These are phyloP conservation scores for Pythium dissotocum DNA, from an alignment of 352 stramenopile genomes.

Conservation along the genomic window DNA sequence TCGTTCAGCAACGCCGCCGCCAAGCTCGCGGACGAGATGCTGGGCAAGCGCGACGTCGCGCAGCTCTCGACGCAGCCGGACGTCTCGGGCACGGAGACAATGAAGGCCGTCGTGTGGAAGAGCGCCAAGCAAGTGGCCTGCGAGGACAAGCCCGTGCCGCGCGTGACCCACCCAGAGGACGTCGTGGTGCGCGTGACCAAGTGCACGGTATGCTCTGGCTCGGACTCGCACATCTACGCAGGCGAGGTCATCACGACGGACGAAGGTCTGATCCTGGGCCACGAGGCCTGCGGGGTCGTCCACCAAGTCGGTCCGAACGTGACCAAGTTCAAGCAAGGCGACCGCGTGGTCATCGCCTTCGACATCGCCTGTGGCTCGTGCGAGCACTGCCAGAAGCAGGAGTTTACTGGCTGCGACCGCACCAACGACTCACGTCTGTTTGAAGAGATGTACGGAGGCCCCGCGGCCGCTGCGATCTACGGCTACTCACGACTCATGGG, in stretches of 20 bases:
- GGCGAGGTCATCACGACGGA: constrained; percentile 37
- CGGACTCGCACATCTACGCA: constrained; percentile 37
- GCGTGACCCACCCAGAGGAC: constrained; percentile 36
- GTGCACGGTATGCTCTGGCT: constrained; percentile 36
- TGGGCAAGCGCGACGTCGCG: constrained; percentile 35
- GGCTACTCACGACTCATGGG: constrained; percentile 51
- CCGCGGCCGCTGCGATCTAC: constrained; percentile 63
- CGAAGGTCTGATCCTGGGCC: constrained; percentile 62
- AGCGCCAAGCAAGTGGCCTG: constrained; percentile 32
- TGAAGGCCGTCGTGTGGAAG: constrained; percentile 42
- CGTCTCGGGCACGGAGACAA: constrained; percentile 28
- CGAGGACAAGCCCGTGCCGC: constrained; percentile 30
- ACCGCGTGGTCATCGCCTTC: constrained; percentile 77
- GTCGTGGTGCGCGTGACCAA: constrained; percentile 33
- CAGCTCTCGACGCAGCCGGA: constrained; percentile 33
- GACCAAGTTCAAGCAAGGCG: constrained; percentile 50
- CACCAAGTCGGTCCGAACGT: constrained; percentile 52
- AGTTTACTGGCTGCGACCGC: constrained; percentile 70
- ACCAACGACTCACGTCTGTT: constrained; percentile 74
- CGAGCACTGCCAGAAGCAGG: constrained; percentile 56
- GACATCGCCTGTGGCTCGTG: constrained; percentile 70
- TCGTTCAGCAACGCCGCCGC: constrained; percentile 34
- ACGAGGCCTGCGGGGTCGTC: constrained; percentile 67
- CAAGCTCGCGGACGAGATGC: constrained; percentile 35
- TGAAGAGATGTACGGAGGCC: constrained; percentile 62